Conservation (phyloP, 257 asterid species). For the Solanum pennellii region DNA sequence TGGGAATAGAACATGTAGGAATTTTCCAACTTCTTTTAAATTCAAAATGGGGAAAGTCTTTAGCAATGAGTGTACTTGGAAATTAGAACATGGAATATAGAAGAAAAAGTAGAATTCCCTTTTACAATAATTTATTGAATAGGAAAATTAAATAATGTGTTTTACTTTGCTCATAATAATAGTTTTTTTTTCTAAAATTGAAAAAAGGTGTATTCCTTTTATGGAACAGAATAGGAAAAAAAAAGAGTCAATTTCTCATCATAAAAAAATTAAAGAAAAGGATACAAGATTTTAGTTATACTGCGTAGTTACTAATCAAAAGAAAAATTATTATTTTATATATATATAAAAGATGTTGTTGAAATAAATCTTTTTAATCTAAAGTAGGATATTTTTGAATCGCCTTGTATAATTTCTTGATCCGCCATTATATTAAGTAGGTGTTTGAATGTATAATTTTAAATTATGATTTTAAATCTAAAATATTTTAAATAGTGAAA, state of each 20-base stretch:
- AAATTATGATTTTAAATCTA: too few species aligned
- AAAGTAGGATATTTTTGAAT: background rate
- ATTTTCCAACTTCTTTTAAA: background rate
- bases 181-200: background rate
- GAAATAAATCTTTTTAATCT: background rate
- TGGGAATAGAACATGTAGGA: background rate
- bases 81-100: background rate
- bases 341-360: background rate
- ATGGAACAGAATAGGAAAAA: background rate
- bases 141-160: background rate
- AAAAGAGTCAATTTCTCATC: background rate
- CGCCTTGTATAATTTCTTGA: background rate
- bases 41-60: background rate
- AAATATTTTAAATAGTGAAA: too few species aligned
- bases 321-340: too few species aligned
- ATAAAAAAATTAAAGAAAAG: background rate
- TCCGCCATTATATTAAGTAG: background rate
- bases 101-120: background rate
- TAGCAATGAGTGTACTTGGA: background rate
- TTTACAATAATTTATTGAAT: background rate
- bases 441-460: too few species aligned
- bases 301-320: background rate
- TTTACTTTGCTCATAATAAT: background rate
- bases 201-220: background rate
- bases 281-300: background rate